These are phyloP conservation scores for Didymella segeticola DNA, from an alignment of 2,329 filamentous ascomycete species.

Conservation along the genomic window DNA sequence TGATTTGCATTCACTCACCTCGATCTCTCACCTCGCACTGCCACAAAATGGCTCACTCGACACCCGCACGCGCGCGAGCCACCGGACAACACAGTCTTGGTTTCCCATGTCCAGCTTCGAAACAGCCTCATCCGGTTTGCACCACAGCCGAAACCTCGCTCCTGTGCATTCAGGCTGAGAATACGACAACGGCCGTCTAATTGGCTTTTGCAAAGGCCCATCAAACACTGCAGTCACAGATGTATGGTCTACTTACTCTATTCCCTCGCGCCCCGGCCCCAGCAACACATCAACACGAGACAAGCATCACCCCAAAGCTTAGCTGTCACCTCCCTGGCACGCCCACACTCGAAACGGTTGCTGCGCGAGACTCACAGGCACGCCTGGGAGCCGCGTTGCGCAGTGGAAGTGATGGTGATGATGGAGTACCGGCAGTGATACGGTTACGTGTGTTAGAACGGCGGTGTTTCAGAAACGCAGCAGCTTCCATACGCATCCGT, in stretches of 20 bases:
- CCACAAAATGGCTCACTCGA: background rate
- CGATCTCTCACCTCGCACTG: background rate
- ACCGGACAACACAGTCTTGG: background rate
- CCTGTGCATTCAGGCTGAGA: conserved; percentile 5
- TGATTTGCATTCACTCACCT: background rate
- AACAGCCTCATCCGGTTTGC: conserved; percentile 9
- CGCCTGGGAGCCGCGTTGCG: too few species aligned
- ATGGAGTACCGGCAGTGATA: too few species aligned
- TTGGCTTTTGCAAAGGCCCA: conserved; percentile 6
- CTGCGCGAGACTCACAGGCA: too few species aligned
- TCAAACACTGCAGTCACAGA: background rate
- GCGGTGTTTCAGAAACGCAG: conserved; percentile 31
- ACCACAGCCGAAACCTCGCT: conserved; percentile 5
- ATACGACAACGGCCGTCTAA: background rate
- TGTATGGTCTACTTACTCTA: background rate
- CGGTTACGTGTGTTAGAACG: too few species aligned
- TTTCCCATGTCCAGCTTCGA: conserved; percentile 10
- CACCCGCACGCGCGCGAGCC: background rate
- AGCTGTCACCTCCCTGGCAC: too few species aligned
- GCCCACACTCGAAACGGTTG: too few species aligned
- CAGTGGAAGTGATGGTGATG: too few species aligned
- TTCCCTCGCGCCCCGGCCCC: too few species aligned
- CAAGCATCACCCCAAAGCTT: too few species aligned
- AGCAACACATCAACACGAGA: too few species aligned
- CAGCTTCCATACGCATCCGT: conserved; percentile 2